Conservation (phyloP, 208 protist species). For the Phytomonas francai region DNA sequence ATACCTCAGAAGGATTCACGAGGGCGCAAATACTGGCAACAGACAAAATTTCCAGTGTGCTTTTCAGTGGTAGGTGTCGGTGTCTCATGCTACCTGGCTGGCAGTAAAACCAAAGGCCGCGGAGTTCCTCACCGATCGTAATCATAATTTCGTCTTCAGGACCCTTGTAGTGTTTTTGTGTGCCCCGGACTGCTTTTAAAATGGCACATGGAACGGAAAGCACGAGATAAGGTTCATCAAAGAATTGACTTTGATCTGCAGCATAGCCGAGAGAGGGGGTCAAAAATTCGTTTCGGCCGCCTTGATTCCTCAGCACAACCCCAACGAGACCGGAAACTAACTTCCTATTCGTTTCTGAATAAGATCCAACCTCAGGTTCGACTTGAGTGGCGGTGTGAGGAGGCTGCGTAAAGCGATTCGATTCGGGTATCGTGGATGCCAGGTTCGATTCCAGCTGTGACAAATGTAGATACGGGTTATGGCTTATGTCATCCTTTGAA, state of each 20-base stretch:
- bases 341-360: neutral
- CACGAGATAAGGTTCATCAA: slow-evolving; percentile 32
- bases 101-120: slow-evolving; percentile 36
- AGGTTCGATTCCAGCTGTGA: neutral
- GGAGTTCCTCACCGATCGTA: slow-evolving; percentile 23
- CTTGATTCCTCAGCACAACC: neutral
- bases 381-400: neutral
- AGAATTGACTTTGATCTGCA: neutral
- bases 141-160: slow-evolving; percentile 22
- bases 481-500: neutral
- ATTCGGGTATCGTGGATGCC: neutral
- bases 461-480: neutral
- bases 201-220: slow-evolving; percentile 34
- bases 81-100: slow-evolving; percentile 14
- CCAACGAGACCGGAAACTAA: neutral
- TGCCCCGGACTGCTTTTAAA: slow-evolving; percentile 12
- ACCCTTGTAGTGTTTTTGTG: slow-evolving; percentile 9
- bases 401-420: neutral
- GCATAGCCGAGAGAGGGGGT: neutral
- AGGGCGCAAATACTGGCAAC: slow-evolving; percentile 34
- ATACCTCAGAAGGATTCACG: slow-evolving; percentile 22
- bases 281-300: neutral
- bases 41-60: slow-evolving; percentile 33
- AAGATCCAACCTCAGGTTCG: neutral
- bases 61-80: neutral